Conservation (phyloP, 257 asterid species). For the Rauvolfia tetraphylla region DNA sequence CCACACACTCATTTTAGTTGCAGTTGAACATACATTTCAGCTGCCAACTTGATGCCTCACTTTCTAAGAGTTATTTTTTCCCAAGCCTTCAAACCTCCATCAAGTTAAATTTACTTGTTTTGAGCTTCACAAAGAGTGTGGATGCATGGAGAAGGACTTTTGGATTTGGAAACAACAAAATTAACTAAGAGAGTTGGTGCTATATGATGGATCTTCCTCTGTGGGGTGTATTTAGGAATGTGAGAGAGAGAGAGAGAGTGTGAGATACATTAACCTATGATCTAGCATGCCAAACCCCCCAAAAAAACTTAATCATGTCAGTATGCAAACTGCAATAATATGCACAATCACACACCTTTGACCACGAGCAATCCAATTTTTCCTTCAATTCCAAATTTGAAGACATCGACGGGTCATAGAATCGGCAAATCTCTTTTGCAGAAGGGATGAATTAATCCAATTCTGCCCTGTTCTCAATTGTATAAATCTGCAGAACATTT, state of each 20-base stretch:
- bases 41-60: neutral
- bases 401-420: constrained; percentile 48
- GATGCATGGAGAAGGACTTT: no score
- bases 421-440: constrained; percentile 42
- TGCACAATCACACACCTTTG: constrained; percentile 44
- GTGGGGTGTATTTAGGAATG: neutral
- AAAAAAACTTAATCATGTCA: neutral
- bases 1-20: neutral
- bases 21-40: neutral
- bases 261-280: neutral
- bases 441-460: constrained; percentile 39
- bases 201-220: neutral
- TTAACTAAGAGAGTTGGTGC: neutral
- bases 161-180: neutral
- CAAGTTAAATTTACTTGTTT: no score
- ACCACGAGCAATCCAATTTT: constrained; percentile 41
- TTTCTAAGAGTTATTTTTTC: no score
- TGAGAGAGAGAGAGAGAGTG: neutral
- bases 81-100: neutral
- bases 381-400: constrained; percentile 38
- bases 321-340: neutral
- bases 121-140: neutral
- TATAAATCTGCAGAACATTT: constrained; percentile 46
- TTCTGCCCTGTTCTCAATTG: constrained; percentile 35
- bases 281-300: neutral